Conservation (phyloP, 306 rosid genomes). For the Glycine tomentella region DNA sequence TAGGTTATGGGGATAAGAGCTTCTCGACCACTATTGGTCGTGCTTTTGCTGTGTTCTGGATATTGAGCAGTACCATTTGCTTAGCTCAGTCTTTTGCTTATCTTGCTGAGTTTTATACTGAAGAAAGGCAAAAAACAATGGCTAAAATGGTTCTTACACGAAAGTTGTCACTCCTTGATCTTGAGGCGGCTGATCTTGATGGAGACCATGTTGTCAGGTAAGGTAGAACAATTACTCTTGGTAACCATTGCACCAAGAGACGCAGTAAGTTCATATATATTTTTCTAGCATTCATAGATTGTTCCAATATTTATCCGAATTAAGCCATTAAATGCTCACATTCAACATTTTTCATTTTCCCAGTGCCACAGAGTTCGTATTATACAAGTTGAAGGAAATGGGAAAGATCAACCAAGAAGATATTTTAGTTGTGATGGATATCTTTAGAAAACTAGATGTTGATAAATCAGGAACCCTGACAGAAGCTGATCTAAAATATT, state of each 20-base stretch:
- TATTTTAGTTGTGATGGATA: slow-evolving; percentile 64
- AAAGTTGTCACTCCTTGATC: slow-evolving; percentile 62
- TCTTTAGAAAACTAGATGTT: slow-evolving; percentile 63
- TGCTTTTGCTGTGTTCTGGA: slow-evolving; percentile 80
- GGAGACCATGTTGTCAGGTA: slow-evolving; percentile 77
- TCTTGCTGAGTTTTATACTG: slow-evolving; percentile 73
- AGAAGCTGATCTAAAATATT: slow-evolving; percentile 58
- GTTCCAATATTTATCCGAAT: background rate
- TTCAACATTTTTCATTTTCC: background rate
- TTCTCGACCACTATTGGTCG: slow-evolving; percentile 73
- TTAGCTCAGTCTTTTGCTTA: slow-evolving; percentile 78
- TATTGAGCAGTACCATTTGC: slow-evolving; percentile 81
- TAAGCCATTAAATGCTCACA: background rate
- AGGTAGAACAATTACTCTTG: background rate
- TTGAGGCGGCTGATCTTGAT: slow-evolving; percentile 90
- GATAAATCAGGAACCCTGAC: slow-evolving; percentile 85
- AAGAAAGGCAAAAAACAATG: slow-evolving; percentile 68
- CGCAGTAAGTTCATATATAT: background rate
- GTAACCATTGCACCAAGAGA: background rate
- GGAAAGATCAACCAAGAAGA: slow-evolving; percentile 75
- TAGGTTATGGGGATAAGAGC: slow-evolving; percentile 89
- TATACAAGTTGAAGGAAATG: slow-evolving; percentile 91
- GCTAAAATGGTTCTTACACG: slow-evolving; percentile 65
- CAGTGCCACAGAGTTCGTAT: slow-evolving; percentile 76
- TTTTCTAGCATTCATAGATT: slow-evolving; percentile 11